Percentiles rank a stretch among this genome's conserved stretches.
Conservation (phyloP, 441 rosid species). For the Manihot esculenta region DNA sequence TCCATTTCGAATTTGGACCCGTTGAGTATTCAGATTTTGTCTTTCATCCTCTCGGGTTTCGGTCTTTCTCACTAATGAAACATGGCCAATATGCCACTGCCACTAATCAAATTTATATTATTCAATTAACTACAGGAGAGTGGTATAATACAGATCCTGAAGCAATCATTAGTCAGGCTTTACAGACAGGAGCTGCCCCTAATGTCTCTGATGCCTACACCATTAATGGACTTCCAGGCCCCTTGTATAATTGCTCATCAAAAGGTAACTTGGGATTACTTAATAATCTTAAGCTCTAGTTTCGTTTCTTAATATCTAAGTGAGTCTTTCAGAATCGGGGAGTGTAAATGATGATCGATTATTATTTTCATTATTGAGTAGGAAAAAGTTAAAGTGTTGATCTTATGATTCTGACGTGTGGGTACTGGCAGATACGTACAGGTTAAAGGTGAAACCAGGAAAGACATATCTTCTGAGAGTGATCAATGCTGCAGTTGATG, state of each 20-base stretch:
- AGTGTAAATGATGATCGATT: too few relatives aligned
- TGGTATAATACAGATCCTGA: conserved; percentile 75
- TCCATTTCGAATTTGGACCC: too few relatives aligned
- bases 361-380: too few relatives aligned
- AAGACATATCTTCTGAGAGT: conserved; percentile 51
- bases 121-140: conserved; percentile 44
- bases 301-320: too few relatives aligned
- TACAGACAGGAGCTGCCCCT: conserved; percentile 60
- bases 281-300: neutral
- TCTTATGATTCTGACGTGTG: too few relatives aligned
- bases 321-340: too few relatives aligned
- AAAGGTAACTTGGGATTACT: conserved; percentile 33
- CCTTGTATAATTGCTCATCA: conserved; percentile 67
- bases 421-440: conserved; percentile 41
- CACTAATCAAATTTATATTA: neutral
- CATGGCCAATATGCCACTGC: neutral
- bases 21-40: too few relatives aligned
- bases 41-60: too few relatives aligned
- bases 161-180: conserved; percentile 56
- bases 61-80: too few relatives aligned
- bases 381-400: too few relatives aligned
- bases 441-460: conserved; percentile 45
- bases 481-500: conserved; percentile 56
- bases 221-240: conserved; percentile 74
- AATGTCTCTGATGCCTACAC: conserved; percentile 74